Evolutionary conservation across 1,139 yeast genomes (phyloP), one percentile per base, ranked within the genome.

Genomic region (Debaryomyces fabryi): DNA sequence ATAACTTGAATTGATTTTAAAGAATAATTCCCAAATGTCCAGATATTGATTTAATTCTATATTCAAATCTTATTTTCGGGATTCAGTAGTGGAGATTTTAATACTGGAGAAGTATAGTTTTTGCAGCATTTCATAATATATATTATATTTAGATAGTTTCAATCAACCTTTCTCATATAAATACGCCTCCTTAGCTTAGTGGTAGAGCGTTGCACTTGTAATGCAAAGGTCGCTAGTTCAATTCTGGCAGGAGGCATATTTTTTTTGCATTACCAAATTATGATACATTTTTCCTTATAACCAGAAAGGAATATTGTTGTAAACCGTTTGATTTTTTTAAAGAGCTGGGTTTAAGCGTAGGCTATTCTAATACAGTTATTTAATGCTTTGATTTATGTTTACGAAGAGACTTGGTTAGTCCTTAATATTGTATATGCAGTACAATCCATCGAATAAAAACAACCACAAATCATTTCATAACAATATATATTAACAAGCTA

Each of bases 151-250:
- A 7, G 21, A 18, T 18, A 34, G 10, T 16, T 34, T 16, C 6
- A 2, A 18, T 32, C 6, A 9, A 13, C 4, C 3, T 3, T 6
- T 16, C 7, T 21, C 6, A 10, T 8, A 30, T 20, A 36, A 37
- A 44, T 16, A 7, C 7, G 89, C 89, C 89, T 76, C 79, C 78
- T 85, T 86, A 86, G 92, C 91, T 86, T 85, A 86, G 92, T 85
- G 92, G 92, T 86, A 86, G 89, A 86, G 92, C 92, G 91, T 85
- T 85, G 90, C 91, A 86, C 91, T 85, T 86, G 91, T 85, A 85
- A 86, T 86, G 92, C 91, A 85, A 85, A 85, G 92, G 88, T 86
- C 92, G 87, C 88, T 84, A 86, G 91, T 86, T 86, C 91, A 85
- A 86, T 84, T 85, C 92, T 86, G 92, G 88, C 88, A 85, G 82